These are phyloP conservation scores for Synura sp. DNA, from an alignment of 352 stramenopile genomes.

Conservation along the genomic window DNA sequence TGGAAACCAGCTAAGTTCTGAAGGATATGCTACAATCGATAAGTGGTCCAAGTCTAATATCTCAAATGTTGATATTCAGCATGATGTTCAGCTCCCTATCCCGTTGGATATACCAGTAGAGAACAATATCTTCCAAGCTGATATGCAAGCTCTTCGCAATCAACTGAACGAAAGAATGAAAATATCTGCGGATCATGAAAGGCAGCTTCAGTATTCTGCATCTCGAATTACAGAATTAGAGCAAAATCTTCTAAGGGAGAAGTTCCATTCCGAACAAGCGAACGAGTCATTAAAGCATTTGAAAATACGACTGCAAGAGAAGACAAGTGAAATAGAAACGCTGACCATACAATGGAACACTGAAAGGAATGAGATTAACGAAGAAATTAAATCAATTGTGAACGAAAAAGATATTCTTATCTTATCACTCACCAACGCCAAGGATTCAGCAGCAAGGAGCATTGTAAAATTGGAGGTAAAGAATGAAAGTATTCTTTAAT, in stretches of 20 bases:
- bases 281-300: neutral
- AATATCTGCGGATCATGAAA: neutral
- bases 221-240: constrained; percentile 17
- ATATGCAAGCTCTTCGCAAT: neutral
- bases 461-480: too few species aligned
- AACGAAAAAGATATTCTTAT: too few species aligned
- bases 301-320: neutral
- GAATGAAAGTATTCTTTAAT: too few species aligned
- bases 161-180: neutral
- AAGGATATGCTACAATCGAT: neutral
- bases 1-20: neutral
- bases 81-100: neutral
- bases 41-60: neutral
- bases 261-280: neutral
- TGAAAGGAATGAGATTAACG: neutral
- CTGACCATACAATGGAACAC: neutral
- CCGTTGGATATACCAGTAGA: too few species aligned
- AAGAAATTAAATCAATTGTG: too few species aligned
- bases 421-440: too few species aligned
- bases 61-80: too few species aligned
- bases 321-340: neutral
- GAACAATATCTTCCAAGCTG: neutral
- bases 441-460: too few species aligned
- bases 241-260: neutral
- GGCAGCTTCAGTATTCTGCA: neutral